Evolutionary conservation across 306 rosid species (phyloP).

Genomic region (Mimosa bimucronata): DNA sequence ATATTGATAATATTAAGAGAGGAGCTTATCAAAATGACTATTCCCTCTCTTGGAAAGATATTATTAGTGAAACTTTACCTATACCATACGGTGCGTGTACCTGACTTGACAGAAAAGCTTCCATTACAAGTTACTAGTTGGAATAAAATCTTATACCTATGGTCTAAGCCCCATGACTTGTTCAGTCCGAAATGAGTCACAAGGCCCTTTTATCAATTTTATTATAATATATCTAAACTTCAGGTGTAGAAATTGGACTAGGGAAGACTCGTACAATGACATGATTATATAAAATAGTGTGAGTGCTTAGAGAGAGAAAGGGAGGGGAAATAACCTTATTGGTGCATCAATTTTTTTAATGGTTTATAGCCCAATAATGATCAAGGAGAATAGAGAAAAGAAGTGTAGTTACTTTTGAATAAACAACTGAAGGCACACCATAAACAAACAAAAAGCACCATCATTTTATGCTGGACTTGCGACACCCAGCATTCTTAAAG

Average conservation of each 20-base stretch:
- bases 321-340: conserved; percentile 5
- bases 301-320: neutral
- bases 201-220: neutral
- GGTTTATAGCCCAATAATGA: conserved; percentile 54
- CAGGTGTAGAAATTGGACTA: conserved; percentile 19
- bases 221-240: neutral
- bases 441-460: conserved; percentile 52
- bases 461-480: conserved; percentile 49
- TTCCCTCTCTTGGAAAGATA: neutral
- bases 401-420: conserved; percentile 40
- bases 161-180: neutral
- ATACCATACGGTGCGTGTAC: neutral
- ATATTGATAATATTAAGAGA: neutral
- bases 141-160: conserved; percentile 18
- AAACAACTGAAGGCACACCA: conserved; percentile 39
- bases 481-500: conserved; percentile 47
- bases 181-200: neutral
- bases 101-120: conserved; percentile 2
- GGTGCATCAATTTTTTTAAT: conserved; percentile 33
- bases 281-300: neutral
- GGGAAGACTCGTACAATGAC: neutral
- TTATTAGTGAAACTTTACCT: neutral
- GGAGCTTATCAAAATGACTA: neutral
- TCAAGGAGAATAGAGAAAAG: conserved; percentile 40
- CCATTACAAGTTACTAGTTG: neutral